These are phyloP conservation scores for Prosopis cineraria DNA, from an alignment of 306 rosid species.

Conservation along the genomic window DNA sequence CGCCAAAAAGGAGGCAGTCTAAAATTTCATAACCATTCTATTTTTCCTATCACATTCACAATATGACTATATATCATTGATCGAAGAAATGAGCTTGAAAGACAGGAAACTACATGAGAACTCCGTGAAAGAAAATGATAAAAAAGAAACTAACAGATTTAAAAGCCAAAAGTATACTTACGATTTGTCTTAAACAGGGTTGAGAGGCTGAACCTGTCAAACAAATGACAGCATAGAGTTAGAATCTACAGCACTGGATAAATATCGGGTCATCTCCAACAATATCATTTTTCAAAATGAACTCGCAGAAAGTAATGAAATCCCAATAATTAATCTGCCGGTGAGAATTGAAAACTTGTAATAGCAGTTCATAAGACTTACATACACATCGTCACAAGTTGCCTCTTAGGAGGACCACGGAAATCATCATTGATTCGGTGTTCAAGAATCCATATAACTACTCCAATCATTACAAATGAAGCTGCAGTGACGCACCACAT, in stretches of 20 bases:
- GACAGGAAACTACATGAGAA: constrained; percentile 23
- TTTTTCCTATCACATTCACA: constrained; percentile 11
- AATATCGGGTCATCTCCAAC: constrained; percentile 9
- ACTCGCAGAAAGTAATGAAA: constrained; percentile 10
- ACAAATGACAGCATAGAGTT: constrained; percentile 42
- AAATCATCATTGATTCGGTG: constrained; percentile 86
- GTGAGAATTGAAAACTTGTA: background rate
- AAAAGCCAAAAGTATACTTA: constrained; percentile 51
- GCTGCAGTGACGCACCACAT: constrained; percentile 82
- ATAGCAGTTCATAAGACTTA: constrained; percentile 43
- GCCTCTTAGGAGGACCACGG: constrained; percentile 94
- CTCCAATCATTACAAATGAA: constrained; percentile 70
- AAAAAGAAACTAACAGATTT: constrained; percentile 30
- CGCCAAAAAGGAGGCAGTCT: constrained; percentile 10
- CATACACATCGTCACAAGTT: constrained; percentile 73
- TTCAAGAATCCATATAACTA: constrained; percentile 95
- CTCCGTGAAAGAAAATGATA: constrained; percentile 17
- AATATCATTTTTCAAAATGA: constrained; percentile 21
- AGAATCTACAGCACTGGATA: constrained; percentile 33
- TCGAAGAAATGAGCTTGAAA: constrained; percentile 7
- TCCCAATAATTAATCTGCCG: background rate
- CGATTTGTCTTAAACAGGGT: constrained; percentile 87
- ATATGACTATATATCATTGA: background rate
- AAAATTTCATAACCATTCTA: constrained; percentile 17
- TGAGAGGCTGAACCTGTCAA: constrained; percentile 97